These are phyloP conservation scores for Vigna trinervia DNA, from an alignment of 306 rosid genomes.

Conservation along the genomic window DNA sequence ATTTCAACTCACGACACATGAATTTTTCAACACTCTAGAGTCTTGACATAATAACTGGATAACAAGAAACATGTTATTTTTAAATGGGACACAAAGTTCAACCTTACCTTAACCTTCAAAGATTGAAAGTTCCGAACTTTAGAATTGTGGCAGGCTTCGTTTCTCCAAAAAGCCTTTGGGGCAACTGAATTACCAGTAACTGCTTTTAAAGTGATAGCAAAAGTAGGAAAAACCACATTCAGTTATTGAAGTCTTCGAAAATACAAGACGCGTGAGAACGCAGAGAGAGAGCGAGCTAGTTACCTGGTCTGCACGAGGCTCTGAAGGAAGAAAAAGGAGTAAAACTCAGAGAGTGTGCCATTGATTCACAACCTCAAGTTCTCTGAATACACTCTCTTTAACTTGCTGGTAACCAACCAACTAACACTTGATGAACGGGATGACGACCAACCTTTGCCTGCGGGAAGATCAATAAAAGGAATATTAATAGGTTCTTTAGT, in stretches of 20 bases:
- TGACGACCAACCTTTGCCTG: too few species aligned
- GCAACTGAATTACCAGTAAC: conserved; percentile 54
- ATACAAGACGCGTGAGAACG: not conserved
- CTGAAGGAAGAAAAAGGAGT: conserved; percentile 67
- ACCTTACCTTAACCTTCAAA: conserved; percentile 71
- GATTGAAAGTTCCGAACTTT: conserved; percentile 65
- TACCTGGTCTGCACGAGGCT: conserved; percentile 74
- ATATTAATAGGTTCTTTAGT: too few species aligned
- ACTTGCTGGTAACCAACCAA: too few species aligned
- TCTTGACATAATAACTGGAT: conserved; percentile 1
- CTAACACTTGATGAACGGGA: too few species aligned
- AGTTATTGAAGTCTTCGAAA: conserved; percentile 12
- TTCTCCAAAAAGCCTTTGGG: conserved; percentile 61
- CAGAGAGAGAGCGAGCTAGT: not conserved
- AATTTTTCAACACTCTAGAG: not conserved
- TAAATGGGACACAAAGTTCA: conserved; percentile 1
- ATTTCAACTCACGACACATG: conserved; percentile 26
- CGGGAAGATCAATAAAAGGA: too few species aligned
- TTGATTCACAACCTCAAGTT: conserved; percentile 22
- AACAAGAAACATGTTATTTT: not conserved
- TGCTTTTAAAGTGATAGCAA: conserved; percentile 43
- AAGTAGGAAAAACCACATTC: conserved; percentile 7
- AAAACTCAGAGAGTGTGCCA: conserved; percentile 66
- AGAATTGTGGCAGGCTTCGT: conserved; percentile 60
- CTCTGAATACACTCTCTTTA: too few species aligned